Conservation (phyloP, 2,329 filamentous ascomycete species). For the Beauveria scarabaeidicola region DNA sequence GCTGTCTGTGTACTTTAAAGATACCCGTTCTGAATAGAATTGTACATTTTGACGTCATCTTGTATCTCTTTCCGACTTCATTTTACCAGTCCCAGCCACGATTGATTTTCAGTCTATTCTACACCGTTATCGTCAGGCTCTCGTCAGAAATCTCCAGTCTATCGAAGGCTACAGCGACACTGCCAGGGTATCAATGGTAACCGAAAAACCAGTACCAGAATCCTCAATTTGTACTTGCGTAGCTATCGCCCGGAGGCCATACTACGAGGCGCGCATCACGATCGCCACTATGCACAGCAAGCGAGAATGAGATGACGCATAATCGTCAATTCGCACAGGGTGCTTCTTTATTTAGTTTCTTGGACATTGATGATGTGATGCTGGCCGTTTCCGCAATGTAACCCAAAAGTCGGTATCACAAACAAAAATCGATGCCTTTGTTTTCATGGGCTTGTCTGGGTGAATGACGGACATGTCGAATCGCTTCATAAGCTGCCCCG, state of each 20-base stretch:
- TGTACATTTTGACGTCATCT: background rate
- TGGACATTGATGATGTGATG: no score
- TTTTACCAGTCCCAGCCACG: background rate
- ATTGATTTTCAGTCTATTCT: background rate
- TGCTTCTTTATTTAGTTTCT: background rate
- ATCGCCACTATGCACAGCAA: background rate
- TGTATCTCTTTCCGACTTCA: background rate
- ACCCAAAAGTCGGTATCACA: constrained; percentile 29
- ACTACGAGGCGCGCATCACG: background rate
- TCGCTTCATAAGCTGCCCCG: constrained; percentile 21
- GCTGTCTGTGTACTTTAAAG: background rate
- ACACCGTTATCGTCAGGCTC: background rate
- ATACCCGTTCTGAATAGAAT: background rate
- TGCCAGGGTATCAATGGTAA: background rate
- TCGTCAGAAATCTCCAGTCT: background rate
- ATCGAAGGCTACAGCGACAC: no score
- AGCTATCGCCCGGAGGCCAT: no score
- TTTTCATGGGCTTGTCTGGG: constrained; percentile 25
- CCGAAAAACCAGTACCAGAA: background rate
- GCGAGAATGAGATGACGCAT: no score
- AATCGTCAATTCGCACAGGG: background rate
- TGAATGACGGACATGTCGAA: constrained; percentile 27
- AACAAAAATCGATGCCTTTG: constrained; percentile 25
- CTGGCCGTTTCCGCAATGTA: constrained; percentile 18
- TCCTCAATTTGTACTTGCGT: background rate